Evolutionary conservation across 1,139 yeast species (phyloP).

Genomic region (Sugiyamaella pinicola): DNA sequence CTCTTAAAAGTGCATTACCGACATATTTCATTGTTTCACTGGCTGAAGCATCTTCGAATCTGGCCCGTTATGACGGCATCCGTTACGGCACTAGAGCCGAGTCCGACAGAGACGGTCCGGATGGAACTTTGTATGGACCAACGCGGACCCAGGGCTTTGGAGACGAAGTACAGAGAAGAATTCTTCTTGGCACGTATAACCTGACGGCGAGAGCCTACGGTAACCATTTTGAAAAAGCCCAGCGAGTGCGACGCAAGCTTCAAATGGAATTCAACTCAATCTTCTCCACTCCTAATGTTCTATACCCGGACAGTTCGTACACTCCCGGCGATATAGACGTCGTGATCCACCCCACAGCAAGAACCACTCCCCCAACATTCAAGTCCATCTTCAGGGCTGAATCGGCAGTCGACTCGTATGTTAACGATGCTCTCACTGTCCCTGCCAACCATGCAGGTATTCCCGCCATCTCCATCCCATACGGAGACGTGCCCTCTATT

Average conservation of each 20-base stretch:
- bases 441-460: conserved; percentile 92
- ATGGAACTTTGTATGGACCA: conserved; percentile 49
- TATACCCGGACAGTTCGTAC: conserved; percentile 35
- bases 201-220: conserved; percentile 72
- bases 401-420: conserved; percentile 61
- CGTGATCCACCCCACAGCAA: conserved; percentile 71
- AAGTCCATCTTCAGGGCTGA: conserved; percentile 44
- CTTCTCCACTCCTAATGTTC: conserved; percentile 56
- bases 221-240: conserved; percentile 81
- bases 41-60: conserved; percentile 91
- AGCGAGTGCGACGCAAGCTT: conserved; percentile 59
- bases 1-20: conserved; percentile 68
- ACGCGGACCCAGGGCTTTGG: conserved; percentile 76
- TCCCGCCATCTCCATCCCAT: conserved; percentile 81
- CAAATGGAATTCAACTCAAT: conserved; percentile 66
- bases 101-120: conserved; percentile 43
- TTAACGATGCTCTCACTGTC: conserved; percentile 82
- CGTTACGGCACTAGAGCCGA: conserved; percentile 68
- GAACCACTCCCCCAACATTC: conserved; percentile 59
- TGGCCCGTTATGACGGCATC: conserved; percentile 87
- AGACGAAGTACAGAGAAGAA: conserved; percentile 76
- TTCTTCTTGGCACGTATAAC: conserved; percentile 82
- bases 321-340: conserved; percentile 56
- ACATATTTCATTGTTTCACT: conserved; percentile 87
- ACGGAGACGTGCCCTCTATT: conserved; percentile 45